Evolutionary conservation across 176 grass and related monocot species (phyloP), one percentile per base, ranked within the genome.

Genomic region (Raddia distichophylla): DNA sequence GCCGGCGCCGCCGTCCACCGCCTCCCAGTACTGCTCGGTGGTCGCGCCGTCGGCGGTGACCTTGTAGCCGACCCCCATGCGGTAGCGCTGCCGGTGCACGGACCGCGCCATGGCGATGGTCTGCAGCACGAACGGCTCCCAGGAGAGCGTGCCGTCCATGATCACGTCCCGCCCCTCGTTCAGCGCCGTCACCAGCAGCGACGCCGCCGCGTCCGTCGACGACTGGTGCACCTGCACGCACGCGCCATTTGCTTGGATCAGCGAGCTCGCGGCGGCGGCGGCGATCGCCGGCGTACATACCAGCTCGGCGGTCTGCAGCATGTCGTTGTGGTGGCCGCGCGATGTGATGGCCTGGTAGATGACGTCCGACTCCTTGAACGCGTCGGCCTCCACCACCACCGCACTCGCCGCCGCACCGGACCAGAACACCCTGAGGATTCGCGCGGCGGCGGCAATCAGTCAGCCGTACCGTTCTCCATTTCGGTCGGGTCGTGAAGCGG

Each of bases 151-250:
- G 61, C 93, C 93, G 46, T 99, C 96, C 96, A 99, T 88, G 86
- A 95, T 95, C 71, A 99, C 96, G 64, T 99, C 96, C 7, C 96
- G 78, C 7, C 96, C 96, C 84, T 99, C 96, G 55, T 99, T 99
- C 46, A 99, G 80, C 16, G 96, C 93, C 16, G 96, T 99, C 71
- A 99, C 96, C n/a, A 99, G 91, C 60, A 99, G 76, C 81, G 96
- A 99, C n/a, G 93, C 89, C 19, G 96, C 96, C 10, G 93, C 93
- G 64, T 99, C 90, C 45, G 89, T 95, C 15, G 96, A 99, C 20
- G 89, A 95, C 79, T 91, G 93, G 83, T 99, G 96, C 65, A 95
- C 95, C 95, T 98, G 86, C 49, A 54, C 10, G 7, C 14, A 35
- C 1, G 81, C 17, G 2, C 3, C 27, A n/a, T 14, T 14, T 13